Evolutionary conservation across 306 rosid genomes (phyloP).

Genomic region (Prunus mira): DNA sequence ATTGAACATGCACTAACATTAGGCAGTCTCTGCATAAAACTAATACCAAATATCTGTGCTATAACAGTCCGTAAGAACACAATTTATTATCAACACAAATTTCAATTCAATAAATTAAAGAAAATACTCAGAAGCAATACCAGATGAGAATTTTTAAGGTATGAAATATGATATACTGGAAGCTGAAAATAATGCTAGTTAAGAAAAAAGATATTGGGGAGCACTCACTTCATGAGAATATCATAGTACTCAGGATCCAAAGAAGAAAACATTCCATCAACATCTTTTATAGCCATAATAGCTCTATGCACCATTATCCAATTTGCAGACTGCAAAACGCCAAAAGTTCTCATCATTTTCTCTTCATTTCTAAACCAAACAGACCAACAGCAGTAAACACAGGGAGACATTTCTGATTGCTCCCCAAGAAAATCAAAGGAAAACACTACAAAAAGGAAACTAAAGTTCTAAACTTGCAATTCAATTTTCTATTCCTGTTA

Average conservation of each 20-base stretch:
- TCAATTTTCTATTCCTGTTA: not conserved
- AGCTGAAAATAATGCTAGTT: not conserved
- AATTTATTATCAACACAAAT: not conserved
- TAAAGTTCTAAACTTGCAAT: not conserved
- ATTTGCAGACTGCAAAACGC: conserved; percentile 68
- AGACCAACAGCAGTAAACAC: not conserved
- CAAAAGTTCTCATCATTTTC: conserved; percentile 10
- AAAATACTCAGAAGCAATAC: not conserved
- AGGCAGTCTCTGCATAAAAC: not conserved
- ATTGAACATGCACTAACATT: not conserved
- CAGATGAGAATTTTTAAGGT: not conserved
- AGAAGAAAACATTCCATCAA: conserved; percentile 89
- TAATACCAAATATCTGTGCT: not conserved
- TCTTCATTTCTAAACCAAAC: not conserved
- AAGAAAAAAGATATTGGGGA: not conserved
- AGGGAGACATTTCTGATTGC: not conserved
- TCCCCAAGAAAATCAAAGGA: not conserved
- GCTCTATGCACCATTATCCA: conserved; percentile 97
- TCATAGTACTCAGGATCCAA: conserved; percentile 99
- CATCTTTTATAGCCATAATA: conserved; percentile 91
- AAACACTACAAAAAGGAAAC: not conserved
- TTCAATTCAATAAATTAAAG: not conserved
- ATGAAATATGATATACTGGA: not conserved
- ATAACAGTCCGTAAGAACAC: not conserved
- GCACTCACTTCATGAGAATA: conserved; percentile 86